Percentiles rank a stretch among this genome's conserved stretches.
Conservation (phyloP, 2,329 filamentous ascomycete genomes). For the Phialophora expanda region DNA sequence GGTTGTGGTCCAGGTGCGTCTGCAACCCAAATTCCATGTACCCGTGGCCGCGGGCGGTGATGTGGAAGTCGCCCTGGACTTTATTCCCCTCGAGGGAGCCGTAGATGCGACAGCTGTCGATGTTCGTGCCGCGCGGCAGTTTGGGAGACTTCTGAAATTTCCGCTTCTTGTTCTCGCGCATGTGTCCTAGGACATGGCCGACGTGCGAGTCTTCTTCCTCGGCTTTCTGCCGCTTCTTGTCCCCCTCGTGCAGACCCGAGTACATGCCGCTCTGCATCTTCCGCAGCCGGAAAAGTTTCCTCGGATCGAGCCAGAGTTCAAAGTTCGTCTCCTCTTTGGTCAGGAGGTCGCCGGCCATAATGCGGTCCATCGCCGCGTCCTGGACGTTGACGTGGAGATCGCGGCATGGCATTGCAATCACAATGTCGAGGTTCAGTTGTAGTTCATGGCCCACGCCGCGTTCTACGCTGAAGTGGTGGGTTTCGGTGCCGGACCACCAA, state of each 20-base stretch:
- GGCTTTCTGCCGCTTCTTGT: conserved; percentile 55
- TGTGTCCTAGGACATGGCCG: conserved; percentile 81
- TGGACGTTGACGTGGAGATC: conserved; percentile 97
- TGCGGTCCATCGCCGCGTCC: conserved; percentile 89
- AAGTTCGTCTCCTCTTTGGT: conserved; percentile 79
- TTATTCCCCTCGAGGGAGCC: conserved; percentile 92
- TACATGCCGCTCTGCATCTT: conserved; percentile 62
- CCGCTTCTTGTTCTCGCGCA: conserved; percentile 68
- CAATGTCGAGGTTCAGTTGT: conserved; percentile 95
- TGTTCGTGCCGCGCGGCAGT: conserved; percentile 59
- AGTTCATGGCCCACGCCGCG: conserved; percentile 85
- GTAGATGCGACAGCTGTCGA: conserved; percentile 85
- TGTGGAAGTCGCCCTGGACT: conserved; percentile 97
- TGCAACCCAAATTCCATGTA: conserved; percentile 73
- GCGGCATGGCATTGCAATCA: conserved; percentile 83
- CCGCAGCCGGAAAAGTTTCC: conserved; percentile 50
- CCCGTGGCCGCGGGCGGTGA: conserved; percentile 93
- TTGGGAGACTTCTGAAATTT: conserved; percentile 76
- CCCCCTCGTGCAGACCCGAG: conserved; percentile 64
- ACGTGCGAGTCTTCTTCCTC: conserved; percentile 79
- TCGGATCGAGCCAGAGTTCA: conserved; percentile 67
- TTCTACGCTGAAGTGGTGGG: conserved; percentile 91
- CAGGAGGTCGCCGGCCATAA: conserved; percentile 77
- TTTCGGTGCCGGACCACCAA: conserved; percentile 84
- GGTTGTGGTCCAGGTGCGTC: conserved; percentile 81